Percentiles rank a stretch among this genome's conserved stretches.
phyloP scores from a whole-genome alignment of 257 asterid species.

The Leonotis leonurus region DNA sequence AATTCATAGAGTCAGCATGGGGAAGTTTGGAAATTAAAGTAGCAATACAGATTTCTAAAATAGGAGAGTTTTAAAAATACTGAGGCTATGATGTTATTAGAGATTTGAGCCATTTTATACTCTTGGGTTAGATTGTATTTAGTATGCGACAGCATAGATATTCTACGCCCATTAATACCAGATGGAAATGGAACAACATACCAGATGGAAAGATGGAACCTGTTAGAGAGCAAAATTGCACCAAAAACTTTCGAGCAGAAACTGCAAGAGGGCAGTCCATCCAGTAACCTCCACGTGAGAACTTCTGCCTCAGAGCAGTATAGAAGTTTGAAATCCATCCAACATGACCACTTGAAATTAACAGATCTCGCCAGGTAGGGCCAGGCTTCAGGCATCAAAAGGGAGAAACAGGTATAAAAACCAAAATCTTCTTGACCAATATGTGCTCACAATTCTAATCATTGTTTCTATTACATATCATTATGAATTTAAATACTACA shows the following conservation, averaged over 20 bases:
- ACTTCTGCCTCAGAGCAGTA: constrained; percentile 74
- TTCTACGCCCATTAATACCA: not conserved
- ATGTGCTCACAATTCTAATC: not conserved
- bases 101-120: not conserved
- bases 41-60: not conserved
- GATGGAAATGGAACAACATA: constrained; percentile 26
- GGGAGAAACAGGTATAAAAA: constrained; percentile 19
- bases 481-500: not conserved
- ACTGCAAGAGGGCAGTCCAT: constrained; percentile 95
- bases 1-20: not conserved
- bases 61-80: not conserved
- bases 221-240: constrained; percentile 72
- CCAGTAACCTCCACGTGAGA: constrained; percentile 76
- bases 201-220: constrained; percentile 86
- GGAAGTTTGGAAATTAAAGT: not conserved
- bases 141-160: not conserved
- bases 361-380: constrained; percentile 71
- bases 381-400: constrained; percentile 68
- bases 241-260: constrained; percentile 72
- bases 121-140: not conserved
- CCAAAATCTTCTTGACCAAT: constrained; percentile 7
- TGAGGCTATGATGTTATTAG: not conserved
- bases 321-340: constrained; percentile 86
- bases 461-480: not conserved
- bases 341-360: constrained; percentile 76